These are phyloP conservation scores for Botrytis paeoniae DNA, from an alignment of 2,329 filamentous ascomycete genomes.

Conservation along the genomic window DNA sequence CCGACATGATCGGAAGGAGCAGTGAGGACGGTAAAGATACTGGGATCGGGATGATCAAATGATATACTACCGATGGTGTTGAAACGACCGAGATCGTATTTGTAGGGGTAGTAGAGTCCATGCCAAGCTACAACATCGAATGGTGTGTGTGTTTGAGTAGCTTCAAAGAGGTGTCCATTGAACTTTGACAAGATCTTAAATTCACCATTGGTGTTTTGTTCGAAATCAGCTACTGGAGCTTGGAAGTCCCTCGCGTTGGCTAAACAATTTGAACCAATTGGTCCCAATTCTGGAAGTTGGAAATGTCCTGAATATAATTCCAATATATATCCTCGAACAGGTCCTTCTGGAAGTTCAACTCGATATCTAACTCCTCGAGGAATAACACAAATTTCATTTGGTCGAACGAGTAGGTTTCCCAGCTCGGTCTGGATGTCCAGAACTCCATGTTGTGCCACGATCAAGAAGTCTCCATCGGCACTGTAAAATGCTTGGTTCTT, in stretches of 20 bases:
- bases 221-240: constrained; percentile 65
- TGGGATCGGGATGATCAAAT: constrained; percentile 75
- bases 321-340: constrained; percentile 69
- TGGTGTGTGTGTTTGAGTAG: constrained; percentile 65
- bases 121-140: constrained; percentile 82
- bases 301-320: constrained; percentile 74
- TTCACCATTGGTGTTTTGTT: constrained; percentile 49
- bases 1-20: constrained; percentile 53
- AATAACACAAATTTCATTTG: constrained; percentile 74
- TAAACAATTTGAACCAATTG: constrained; percentile 71
- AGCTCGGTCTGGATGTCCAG: constrained; percentile 77
- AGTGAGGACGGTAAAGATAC: constrained; percentile 68
- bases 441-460: constrained; percentile 71
- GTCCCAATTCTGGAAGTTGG: constrained; percentile 66
- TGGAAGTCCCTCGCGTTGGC: constrained; percentile 76
- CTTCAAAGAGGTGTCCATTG: constrained; percentile 63
- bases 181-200: constrained; percentile 61
- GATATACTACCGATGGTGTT: constrained; percentile 70
- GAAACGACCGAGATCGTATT: constrained; percentile 77
- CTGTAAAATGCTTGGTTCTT: constrained; percentile 77
- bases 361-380: constrained; percentile 72
- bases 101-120: constrained; percentile 76
- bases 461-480: constrained; percentile 74
- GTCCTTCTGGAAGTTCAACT: constrained; percentile 60
- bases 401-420: constrained; percentile 69